Percentiles rank a stretch among this genome's conserved stretches.
phyloP scores from a whole-genome alignment of 345 rosid genomes.

The Microthlaspi erraticum region DNA sequence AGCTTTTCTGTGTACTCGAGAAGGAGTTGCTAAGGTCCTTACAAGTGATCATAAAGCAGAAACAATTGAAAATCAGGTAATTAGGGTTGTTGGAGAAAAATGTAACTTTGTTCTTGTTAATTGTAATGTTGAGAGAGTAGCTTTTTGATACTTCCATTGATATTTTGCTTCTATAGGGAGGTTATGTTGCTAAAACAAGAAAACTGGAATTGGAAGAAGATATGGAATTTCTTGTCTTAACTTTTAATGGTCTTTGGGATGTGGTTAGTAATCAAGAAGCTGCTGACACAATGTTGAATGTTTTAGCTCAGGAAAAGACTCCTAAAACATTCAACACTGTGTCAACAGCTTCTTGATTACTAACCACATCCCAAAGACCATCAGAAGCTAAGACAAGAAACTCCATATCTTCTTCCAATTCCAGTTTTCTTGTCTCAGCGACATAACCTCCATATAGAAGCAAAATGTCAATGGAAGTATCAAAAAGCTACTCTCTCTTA shows the following conservation, averaged over 20 bases:
- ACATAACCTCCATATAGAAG: no score
- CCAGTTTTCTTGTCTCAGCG: slow-evolving; percentile 59
- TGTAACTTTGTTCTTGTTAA: no score
- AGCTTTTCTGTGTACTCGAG: slow-evolving; percentile 72
- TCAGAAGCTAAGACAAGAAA: slow-evolving; percentile 86
- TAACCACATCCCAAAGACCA: no score
- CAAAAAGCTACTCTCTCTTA: slow-evolving; percentile 1
- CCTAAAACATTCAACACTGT: slow-evolving; percentile 44
- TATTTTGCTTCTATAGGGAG: no score
- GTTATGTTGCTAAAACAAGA: slow-evolving; percentile 72
- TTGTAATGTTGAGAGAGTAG: slow-evolving; percentile 1
- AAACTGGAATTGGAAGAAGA: slow-evolving; percentile 55
- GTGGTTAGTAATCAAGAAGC: slow-evolving; percentile 84
- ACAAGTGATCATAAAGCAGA: slow-evolving; percentile 74
- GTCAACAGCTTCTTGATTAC: slow-evolving; percentile 79
- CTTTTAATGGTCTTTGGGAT: slow-evolving; percentile 89
- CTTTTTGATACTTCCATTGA: no score
- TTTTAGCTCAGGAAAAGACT: slow-evolving; percentile 45
- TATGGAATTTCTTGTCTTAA: slow-evolving; percentile 79
- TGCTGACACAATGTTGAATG: slow-evolving; percentile 50
- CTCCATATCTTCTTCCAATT: slow-evolving; percentile 62
- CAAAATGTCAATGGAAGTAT: no score
- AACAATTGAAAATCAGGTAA: slow-evolving; percentile 70
- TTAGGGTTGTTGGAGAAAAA: no score
- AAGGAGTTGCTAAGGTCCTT: slow-evolving; percentile 74